Evolutionary conservation across 2,329 filamentous ascomycete species (phyloP), one percentile per base, ranked within the genome.

Genomic region (Aspergillus cejpii): DNA sequence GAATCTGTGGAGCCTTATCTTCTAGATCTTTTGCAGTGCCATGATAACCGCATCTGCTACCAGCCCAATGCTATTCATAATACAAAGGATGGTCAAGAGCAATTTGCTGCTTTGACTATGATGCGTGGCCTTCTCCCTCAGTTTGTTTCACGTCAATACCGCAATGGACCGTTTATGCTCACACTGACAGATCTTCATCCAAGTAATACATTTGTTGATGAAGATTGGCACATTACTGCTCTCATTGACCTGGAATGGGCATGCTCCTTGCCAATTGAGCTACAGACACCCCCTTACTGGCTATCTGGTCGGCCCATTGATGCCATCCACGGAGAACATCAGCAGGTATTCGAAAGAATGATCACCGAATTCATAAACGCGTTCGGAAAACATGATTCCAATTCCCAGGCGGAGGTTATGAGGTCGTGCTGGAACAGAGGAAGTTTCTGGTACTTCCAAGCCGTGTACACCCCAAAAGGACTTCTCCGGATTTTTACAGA

Each of bases 181-280:
- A 54, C 41, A 1, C 57, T 72, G 7, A 70, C 66, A 6, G 69
- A 73, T 47, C 52, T 73, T 11, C 64, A 72, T 43, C 54, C 55
- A 37, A 65, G 63, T 42, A 72, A 73, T 40, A 62, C 65, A n/a
- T 57, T 63, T 33, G 61, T 64, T 7, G 59, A 65, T 39, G 43
- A 60, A 7, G 47, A 66, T 15, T 66, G 65, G 62, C 57, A 66
- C 50, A 55, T 68, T 40, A 66, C 45, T 31, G 49, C 44, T 23
- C 43, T 67, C 11, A 62, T 69, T 44, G 62, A 67, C 39, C 50
- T 68, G n/a, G 64, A 67, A 50, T 66, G 58, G 54, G 54, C 58
- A 37, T 64, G 57, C 47, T 58, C 58, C 2, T 52, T 57, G 1
- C 64, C 64, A 6, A 36, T 62, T 4, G 54, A 62, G 43, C 53